Evolutionary conservation across 192 early-diverging fungal genomes (phyloP), one percentile per base, ranked within the genome.

Genomic region (Irineochytrium annulatum): DNA sequence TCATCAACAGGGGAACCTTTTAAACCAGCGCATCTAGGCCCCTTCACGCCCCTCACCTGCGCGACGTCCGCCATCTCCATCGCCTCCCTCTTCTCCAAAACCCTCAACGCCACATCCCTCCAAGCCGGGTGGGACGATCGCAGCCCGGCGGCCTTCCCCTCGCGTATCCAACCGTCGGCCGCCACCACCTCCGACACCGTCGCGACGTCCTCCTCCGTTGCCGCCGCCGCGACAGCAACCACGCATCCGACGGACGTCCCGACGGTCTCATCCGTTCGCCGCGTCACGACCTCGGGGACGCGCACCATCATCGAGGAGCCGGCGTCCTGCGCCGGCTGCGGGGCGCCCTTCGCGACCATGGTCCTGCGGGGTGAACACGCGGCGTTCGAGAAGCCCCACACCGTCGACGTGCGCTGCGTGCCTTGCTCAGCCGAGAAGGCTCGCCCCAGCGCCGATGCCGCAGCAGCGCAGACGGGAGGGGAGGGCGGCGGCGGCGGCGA

Each of bases 311-410:
- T 64, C 0, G 62, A 64, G 54, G 34, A 64, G 27, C 62, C 62
- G 14, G 19, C 24, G 11, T 14, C 31, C 34, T 64, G 62, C 53
- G 39, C 43, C n/a, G n/a, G 24, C 17, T 64, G 62, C 52, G 35
- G 41, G 0, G n/a, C 20, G 2, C 32, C 62, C 31, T 26, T 64
- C n/a, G 62, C 62, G 20, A 64, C 62, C 34, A 64, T 64, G 62
- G 28, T 64, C 43, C 53, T 64, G 5, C 62, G 62, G 0, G 62
- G 62, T 41, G 30, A 31, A 29, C n/a, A 31, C 16, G 43, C 19
- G 24, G 22, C 62, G 1, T 56, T 64, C 32, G 34, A 43, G 3
- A 43, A 54, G 26, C n/a, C 37, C 37, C 56, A 64, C 54, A 19
- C 46, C 31, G 20, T 64, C 27, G 62, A 64, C 17, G 54, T 64